Percentiles rank a stretch among this genome's conserved stretches.
Conservation (phyloP, 2,329 filamentous ascomycete genomes). For the Leptographium wingfieldii region DNA sequence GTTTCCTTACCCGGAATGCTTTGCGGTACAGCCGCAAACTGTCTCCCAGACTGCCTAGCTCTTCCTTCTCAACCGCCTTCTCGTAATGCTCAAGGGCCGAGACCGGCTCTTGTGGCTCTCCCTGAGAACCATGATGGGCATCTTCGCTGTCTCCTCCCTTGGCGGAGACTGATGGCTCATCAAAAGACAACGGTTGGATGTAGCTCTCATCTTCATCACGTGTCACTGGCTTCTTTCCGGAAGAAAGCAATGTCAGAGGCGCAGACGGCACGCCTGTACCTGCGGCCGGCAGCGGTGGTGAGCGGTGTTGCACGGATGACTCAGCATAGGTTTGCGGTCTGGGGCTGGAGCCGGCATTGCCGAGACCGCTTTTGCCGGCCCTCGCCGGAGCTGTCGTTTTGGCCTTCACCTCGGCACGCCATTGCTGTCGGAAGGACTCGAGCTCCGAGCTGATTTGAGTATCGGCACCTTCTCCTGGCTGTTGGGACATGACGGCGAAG, state of each 20-base stretch:
- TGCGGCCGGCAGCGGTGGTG: not conserved
- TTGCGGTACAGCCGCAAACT: conserved; percentile 80
- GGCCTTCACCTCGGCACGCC: conserved; percentile 64
- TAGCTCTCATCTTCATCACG: conserved; percentile 25
- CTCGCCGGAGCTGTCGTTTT: not conserved
- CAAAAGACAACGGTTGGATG: conserved; percentile 21
- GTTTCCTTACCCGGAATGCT: conserved; percentile 60
- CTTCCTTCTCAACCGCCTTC: conserved; percentile 78
- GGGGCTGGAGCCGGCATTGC: not conserved
- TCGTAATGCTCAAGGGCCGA: conserved; percentile 91
- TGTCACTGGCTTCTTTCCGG: conserved; percentile 14
- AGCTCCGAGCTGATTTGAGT: conserved; percentile 52
- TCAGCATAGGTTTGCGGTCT: not conserved
- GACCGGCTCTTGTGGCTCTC: conserved; percentile 33
- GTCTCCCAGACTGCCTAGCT: conserved; percentile 73
- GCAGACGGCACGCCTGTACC: not conserved
- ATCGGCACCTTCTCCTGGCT: not conserved
- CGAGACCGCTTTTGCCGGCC: not conserved
- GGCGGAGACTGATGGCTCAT: conserved; percentile 14
- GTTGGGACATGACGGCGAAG: conserved; percentile 3
- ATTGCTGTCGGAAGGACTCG: conserved; percentile 74
- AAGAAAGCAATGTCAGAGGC: conserved; percentile 6
- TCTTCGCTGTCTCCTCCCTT: conserved; percentile 12
- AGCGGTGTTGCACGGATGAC: not conserved
- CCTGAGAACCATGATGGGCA: too few species aligned